Evolutionary conservation across 495 filamentous ascomycete genomes (phyloP), one percentile per base, ranked within the genome.

Genomic region (Terfezia claveryi): DNA sequence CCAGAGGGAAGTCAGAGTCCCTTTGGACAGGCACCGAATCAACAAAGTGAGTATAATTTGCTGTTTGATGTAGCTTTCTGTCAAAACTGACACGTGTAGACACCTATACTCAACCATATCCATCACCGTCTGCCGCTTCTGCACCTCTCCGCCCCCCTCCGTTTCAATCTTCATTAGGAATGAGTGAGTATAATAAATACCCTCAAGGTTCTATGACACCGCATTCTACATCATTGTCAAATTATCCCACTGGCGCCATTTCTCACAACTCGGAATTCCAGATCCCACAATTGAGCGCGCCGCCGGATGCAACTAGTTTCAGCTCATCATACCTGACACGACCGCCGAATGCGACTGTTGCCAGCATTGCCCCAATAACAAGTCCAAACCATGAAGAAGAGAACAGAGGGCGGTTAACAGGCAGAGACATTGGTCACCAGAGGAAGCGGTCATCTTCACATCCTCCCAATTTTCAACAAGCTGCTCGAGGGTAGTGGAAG

Each of bases 381-480:
- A 46, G 14, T 8, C 17, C 56, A 56, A 46, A 10, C 32, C 57
- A 60, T 56, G 62, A 61, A 41, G 49, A 49, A 37, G 59, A 52
- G 52, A 58, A 58, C 36, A 60, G 62, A 50, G 54, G 64, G 54
- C 52, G 61, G 46, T 37, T 64, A 32, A 37, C 55, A 23, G 59
- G 59, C 9, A 54, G 63, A 52, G 63, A 57, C 20, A 57, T 58
- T 38, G 60, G 54, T n/a, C 63, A 66, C 50, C 63, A 65, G 38
- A 61, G 63, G 50, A 66, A 66, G 54, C 59, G 63, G 51, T 62
- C 60, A 52, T 62, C 60, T 44, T 62, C 60, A 17, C 63, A 66
- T 56, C 63, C 63, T n/a, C 63, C 63, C 11, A 65, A 56, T 57
- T 65, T 65, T 59, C 59, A 59, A 46, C 59, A 64, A 51, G 41